Conservation (phyloP, 495 filamentous ascomycete species). For the Penicillium psychrofluorescens region DNA sequence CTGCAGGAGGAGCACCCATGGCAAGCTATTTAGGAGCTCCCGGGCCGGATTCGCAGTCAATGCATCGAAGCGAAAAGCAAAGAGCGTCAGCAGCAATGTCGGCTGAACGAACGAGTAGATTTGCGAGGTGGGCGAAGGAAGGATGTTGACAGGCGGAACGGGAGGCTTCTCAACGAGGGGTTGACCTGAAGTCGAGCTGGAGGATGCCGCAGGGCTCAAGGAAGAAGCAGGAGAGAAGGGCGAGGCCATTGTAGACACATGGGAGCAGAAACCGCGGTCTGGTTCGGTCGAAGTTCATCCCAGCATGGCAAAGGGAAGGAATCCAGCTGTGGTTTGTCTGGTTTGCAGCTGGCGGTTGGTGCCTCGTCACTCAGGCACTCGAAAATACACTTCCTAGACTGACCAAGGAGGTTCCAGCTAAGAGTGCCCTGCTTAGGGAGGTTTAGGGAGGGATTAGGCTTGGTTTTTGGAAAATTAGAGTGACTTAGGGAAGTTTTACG, state of each 20-base stretch:
- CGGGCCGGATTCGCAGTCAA: slow-evolving; percentile 67
- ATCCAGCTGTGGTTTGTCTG: background rate
- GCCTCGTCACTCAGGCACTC: background rate
- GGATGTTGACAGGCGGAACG: slow-evolving; percentile 30
- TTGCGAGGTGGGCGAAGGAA: slow-evolving; percentile 38
- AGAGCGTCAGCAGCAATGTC: slow-evolving; percentile 52
- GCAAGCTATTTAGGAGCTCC: slow-evolving; percentile 53
- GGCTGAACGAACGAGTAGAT: slow-evolving; percentile 59
- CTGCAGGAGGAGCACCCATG: slow-evolving; percentile 58
- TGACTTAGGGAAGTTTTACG: too few species aligned
- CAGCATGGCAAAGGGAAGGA: background rate
- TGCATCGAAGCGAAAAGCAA: slow-evolving; percentile 51
- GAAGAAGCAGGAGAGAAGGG: slow-evolving; percentile 2
- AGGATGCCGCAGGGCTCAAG: background rate
- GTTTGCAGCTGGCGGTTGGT: background rate
- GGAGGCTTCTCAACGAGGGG: slow-evolving; percentile 23
- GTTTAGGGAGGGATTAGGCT: too few species aligned
- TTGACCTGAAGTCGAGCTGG: slow-evolving; percentile 11
- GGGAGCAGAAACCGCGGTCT: slow-evolving; percentile 3
- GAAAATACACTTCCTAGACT: too few species aligned
- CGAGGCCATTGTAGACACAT: slow-evolving; percentile 18
- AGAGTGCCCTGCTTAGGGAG: too few species aligned
- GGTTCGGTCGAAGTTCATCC: background rate
- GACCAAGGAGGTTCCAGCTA: too few species aligned
- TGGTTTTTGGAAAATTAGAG: too few species aligned